A percentile compares a stretch with the other conserved stretches of the same genome.
These are phyloP conservation scores for Aspergillus sp. DNA, from an alignment of 2,329 filamentous ascomycete genomes.

Conservation along the genomic window DNA sequence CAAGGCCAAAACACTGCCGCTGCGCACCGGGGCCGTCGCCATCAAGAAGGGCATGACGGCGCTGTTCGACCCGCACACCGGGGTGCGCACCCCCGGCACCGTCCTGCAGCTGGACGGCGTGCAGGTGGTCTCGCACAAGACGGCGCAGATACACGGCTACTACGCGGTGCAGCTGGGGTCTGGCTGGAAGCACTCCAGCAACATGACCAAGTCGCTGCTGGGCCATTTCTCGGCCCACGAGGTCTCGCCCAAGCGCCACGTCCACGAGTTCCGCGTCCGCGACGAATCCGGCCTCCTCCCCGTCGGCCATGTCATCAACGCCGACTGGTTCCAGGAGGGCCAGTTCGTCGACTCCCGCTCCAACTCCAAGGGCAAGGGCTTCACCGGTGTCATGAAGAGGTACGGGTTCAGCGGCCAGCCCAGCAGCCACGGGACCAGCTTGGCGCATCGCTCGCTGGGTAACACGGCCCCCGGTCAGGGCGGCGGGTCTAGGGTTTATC, in stretches of 20 bases:
- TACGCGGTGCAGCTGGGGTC: slow-evolving; percentile 85
- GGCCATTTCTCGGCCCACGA: slow-evolving; percentile 80
- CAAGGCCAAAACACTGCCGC: slow-evolving; percentile 49
- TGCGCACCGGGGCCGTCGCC: slow-evolving; percentile 72
- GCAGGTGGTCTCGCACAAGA: slow-evolving; percentile 82
- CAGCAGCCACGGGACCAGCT: slow-evolving; percentile 88
- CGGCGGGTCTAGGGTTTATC: slow-evolving; percentile 80
- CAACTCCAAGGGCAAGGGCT: slow-evolving; percentile 78
- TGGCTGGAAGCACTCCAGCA: slow-evolving; percentile 63
- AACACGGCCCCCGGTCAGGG: slow-evolving; percentile 84
- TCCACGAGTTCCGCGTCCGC: slow-evolving; percentile 81
- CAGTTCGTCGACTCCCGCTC: slow-evolving; percentile 82
- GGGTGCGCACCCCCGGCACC: slow-evolving; percentile 73
- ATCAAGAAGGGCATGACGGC: slow-evolving; percentile 95
- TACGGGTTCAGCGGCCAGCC: slow-evolving; percentile 84
- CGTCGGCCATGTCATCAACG: slow-evolving; percentile 65
- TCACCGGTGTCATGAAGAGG: slow-evolving; percentile 95
- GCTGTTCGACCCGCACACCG: slow-evolving; percentile 67
- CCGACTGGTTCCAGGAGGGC: slow-evolving; percentile 85
- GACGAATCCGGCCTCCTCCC: slow-evolving; percentile 61
- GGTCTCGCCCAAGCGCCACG: slow-evolving; percentile 71
- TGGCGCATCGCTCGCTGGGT: slow-evolving; percentile 87
- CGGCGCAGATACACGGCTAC: slow-evolving; percentile 71
- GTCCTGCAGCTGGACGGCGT: slow-evolving; percentile 89
- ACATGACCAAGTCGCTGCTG: slow-evolving; percentile 71